Base-by-base conservation (phyloP, 1,139 yeast species). In the Meyerozyma carpophila region DNA sequence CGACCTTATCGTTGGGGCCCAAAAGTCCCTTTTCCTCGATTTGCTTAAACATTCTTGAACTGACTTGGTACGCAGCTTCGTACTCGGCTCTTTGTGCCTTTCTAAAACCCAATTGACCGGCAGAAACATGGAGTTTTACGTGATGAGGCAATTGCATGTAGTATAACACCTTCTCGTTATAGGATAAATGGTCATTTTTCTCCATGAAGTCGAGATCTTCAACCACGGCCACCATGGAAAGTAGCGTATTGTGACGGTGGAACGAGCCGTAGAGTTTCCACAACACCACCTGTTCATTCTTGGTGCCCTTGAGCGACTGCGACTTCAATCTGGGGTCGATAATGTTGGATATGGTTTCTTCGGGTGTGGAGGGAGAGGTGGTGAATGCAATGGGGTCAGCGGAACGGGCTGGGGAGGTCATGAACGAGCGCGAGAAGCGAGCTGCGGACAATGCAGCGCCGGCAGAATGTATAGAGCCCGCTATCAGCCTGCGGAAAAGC, bases 1-100 rank as follows among this genome's bases (percentile, higher is more conserved):
- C 97, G 20, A 84, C 66, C 50, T 80, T 76, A 52, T 77, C 79
- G 51, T 73, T 73, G 7, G 74, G 70, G 2, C 66, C 67, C 43
- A 82, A 64, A 48, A 75, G 67, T 38, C 75, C 77, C 50, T 73
- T 73, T 50, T 81, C 83, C 56, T 82, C 80, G 56, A 91, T 86
- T 49, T 76, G 64, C 50, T 82, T 77, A 65, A 91, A 89, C 70
- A 87, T 74, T 51, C 79, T 78, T 8, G 90, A 70, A 20, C 90
- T 73, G 10, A 93, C 86, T 61, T 90, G 96, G 71, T 85, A 90
- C n/a, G 85, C 87, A 1, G 96, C 97, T 66, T 91, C 98, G 59
- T 88, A 88, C 62, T 90, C 96, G 43, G 95, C 88, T 66, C 96
- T 77, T 46, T 84, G 86, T 8, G 87, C 79, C 58, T 84, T 84